A percentile compares a stretch with the other conserved stretches of the same genome.
Conservation (phyloP, 768 basidiomycete species). For the Mycena rosella region DNA sequence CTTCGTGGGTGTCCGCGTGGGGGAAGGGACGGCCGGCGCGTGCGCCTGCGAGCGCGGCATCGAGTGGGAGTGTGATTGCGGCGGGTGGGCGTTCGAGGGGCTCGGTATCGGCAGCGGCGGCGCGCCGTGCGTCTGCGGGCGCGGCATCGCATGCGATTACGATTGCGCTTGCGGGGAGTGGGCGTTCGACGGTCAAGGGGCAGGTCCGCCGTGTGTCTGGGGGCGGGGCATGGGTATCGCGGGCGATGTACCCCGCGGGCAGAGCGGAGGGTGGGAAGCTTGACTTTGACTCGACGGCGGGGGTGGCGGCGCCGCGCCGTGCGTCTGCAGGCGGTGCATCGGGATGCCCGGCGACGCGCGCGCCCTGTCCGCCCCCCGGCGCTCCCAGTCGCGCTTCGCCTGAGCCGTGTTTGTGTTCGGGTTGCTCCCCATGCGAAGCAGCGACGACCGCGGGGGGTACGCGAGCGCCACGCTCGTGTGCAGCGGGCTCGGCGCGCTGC, state of each 20-base stretch:
- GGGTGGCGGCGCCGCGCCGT: too few species aligned
- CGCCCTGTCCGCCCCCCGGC: background rate
- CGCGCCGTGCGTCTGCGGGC: too few species aligned
- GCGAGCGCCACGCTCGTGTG: slow-evolving; percentile 13
- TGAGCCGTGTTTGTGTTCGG: too few species aligned
- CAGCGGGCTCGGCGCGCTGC: slow-evolving; percentile 26
- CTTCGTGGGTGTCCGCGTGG: too few species aligned
- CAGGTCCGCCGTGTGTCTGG: background rate
- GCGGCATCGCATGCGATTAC: too few species aligned
- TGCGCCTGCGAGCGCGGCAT: slow-evolving; percentile 22
- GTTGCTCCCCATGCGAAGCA: background rate
- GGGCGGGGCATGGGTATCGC: background rate
- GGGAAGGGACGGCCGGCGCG: background rate
- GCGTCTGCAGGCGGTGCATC: background rate
- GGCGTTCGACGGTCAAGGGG: too few species aligned
- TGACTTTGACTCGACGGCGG: too few species aligned
- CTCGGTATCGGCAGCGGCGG: too few species aligned
- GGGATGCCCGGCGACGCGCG: background rate
- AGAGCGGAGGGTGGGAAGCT: too few species aligned
- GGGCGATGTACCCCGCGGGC: background rate
- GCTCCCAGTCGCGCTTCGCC: background rate
- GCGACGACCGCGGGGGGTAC: slow-evolving; percentile 13
- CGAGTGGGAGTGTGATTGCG: too few species aligned
- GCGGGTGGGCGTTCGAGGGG: too few species aligned
- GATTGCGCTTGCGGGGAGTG: too few species aligned